These are phyloP conservation scores for Albizia julibrissin DNA, from an alignment of 306 rosid species.

Conservation along the genomic window DNA sequence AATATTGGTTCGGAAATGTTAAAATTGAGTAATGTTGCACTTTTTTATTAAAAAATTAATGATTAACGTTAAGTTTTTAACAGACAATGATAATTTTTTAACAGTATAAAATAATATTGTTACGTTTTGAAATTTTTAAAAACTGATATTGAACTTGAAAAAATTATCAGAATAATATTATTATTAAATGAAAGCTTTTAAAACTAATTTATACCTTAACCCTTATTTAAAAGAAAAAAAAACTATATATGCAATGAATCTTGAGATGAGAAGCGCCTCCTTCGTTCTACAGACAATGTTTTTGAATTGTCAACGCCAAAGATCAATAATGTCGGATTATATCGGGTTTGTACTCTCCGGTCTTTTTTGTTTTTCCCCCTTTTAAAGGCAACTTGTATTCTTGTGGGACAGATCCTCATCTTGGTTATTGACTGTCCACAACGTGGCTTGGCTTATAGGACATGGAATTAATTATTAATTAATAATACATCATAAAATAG, in stretches of 20 bases:
- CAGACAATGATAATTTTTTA: no score
- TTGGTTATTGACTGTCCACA: background rate
- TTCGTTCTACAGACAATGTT: constrained; percentile 28
- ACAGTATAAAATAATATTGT: no score
- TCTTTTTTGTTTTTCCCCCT: no score
- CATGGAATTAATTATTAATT: background rate
- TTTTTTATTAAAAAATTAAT: no score
- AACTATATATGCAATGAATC: constrained; percentile 36
- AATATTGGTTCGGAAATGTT: no score
- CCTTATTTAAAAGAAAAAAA: background rate
- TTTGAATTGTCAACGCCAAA: background rate
- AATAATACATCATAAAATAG: background rate
- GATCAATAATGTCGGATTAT: constrained; percentile 30
- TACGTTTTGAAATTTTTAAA: no score
- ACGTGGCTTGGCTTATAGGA: background rate
- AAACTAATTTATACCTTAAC: no score
- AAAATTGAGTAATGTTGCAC: no score
- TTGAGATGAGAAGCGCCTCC: background rate
- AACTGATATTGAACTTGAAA: no score
- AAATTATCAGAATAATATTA: rapidly evolving
- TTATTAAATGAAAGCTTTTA: no score
- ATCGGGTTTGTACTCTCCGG: no score
- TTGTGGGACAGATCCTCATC: background rate
- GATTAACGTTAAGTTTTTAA: no score
- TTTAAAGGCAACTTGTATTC: background rate